phyloP scores from a whole-genome alignment of 257 asterid genomes.

The Nicotiana benthamiana region DNA sequence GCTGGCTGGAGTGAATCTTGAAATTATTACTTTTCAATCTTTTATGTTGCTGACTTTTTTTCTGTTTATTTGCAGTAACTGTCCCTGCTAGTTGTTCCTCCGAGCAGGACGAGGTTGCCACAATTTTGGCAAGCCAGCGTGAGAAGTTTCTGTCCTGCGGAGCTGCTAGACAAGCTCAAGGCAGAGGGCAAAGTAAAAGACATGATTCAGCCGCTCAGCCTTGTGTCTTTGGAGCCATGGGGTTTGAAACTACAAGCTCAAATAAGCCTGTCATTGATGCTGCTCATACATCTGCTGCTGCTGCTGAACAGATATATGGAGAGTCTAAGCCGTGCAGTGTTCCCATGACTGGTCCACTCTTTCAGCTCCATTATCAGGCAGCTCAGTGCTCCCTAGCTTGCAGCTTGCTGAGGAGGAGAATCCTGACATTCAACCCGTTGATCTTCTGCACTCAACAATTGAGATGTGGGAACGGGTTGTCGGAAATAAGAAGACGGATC shows the following conservation, averaged over 20 bases:
- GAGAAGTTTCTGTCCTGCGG: not conserved
- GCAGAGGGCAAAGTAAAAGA: not conserved
- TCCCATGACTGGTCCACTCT: not conserved
- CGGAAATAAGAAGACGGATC: not conserved
- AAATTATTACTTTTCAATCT: not conserved
- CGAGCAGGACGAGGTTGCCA: not conserved
- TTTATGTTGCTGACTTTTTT: not conserved
- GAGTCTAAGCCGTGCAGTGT: not conserved
- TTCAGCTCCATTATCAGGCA: not conserved
- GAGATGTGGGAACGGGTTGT: not conserved
- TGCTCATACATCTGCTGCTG: not conserved
- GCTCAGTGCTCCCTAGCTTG: not conserved
- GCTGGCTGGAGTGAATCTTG: too few relatives aligned
- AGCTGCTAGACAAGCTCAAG: not conserved
- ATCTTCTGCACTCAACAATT: not conserved
- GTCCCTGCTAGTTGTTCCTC: not conserved
- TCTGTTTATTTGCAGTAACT: not conserved
- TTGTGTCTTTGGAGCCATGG: not conserved
- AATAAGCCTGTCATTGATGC: not conserved
- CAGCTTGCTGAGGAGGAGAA: not conserved
- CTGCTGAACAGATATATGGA: not conserved
- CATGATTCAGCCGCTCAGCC: not conserved
- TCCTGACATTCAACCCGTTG: not conserved
- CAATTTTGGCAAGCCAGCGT: not conserved
- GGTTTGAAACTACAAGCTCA: not conserved